Evolutionary conservation across 176 grass and related monocot genomes (phyloP), one percentile per base, ranked within the genome.

Genomic region (Aegilops tauschii): DNA sequence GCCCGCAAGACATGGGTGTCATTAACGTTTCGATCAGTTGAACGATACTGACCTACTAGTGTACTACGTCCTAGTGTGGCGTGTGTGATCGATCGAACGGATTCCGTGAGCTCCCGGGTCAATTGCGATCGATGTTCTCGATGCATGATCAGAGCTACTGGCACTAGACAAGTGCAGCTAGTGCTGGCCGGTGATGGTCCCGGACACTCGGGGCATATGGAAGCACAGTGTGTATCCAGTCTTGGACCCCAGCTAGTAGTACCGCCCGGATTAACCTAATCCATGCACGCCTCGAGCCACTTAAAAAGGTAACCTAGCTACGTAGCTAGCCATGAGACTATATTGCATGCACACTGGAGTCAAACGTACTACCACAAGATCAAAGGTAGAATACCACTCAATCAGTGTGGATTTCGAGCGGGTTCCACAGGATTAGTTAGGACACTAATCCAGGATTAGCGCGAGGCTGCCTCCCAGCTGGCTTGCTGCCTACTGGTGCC

Each of bases 391-490:
- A 16, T 20, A 69, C 39, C 12, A 39, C 61, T 77, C 65, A 70
- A 65, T 56, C 88, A 56, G 64, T 62, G 76, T 87, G 86, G 86
- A 85, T 82, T 88, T 88, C 25, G 25, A 30, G 17, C 17, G 18
- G 52, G 52, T 58, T 34, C 63, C 37, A 20, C 18, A 61, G 63
- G 82, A 78, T 85, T 17, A 29, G 28, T 88, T 27, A 65, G 61
- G 61, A 90, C 89, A 93, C 67, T 83, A 93, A 90, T 84, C 91
- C 94, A 65, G 64, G 84, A 90, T 93, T 96, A 85, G 80, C 81
- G 88, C 80, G 31, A 73, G 3, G 17, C 28, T 93, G 91, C 56
- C 80, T 77, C 88, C 87, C 84, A 77, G 73, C 47, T 88, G 79
- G 73, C 86, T 64, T 76, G 8, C 17, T 58, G 52, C 83, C 77